Percentiles rank a stretch among this genome's conserved stretches.
These are phyloP conservation scores for Lactarius vividus DNA, from an alignment of 768 basidiomycete genomes.

Conservation along the genomic window DNA sequence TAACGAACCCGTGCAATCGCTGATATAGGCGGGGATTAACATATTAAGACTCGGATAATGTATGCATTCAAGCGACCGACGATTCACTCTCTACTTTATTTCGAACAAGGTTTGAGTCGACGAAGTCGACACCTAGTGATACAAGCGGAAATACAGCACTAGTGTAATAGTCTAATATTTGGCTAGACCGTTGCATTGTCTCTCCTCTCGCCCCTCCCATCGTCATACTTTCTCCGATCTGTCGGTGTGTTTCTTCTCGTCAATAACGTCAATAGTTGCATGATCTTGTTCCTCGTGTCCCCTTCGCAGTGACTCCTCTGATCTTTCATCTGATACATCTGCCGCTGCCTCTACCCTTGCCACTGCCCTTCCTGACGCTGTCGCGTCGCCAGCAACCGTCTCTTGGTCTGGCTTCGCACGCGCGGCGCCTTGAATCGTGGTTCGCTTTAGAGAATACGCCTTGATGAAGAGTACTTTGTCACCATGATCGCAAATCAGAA, in stretches of 20 bases:
- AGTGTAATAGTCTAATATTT: too few species aligned
- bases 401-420: slow-evolving; percentile 30
- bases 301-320: slow-evolving; percentile 6
- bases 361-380: slow-evolving; percentile 7
- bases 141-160: too few species aligned
- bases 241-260: not conserved
- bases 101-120: too few species aligned
- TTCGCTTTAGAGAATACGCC: slow-evolving; percentile 38
- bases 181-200: not conserved
- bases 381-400: not conserved
- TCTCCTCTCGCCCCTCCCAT: not conserved
- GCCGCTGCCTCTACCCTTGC: slow-evolving; percentile 6
- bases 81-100: too few species aligned
- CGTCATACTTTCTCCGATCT: slow-evolving; percentile 4
- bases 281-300: not conserved
- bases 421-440: slow-evolving; percentile 20
- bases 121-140: too few species aligned
- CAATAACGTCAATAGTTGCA: not conserved
- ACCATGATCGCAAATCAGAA: not conserved
- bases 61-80: too few species aligned
- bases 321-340: slow-evolving; percentile 14
- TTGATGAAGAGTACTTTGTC: slow-evolving; percentile 37
- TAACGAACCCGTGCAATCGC: too few species aligned
- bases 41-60: too few species aligned
- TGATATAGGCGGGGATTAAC: too few species aligned